Evolutionary conservation across 202 grass and related monocot species (phyloP).

Genomic region (Sporobolus alterniflorus): DNA sequence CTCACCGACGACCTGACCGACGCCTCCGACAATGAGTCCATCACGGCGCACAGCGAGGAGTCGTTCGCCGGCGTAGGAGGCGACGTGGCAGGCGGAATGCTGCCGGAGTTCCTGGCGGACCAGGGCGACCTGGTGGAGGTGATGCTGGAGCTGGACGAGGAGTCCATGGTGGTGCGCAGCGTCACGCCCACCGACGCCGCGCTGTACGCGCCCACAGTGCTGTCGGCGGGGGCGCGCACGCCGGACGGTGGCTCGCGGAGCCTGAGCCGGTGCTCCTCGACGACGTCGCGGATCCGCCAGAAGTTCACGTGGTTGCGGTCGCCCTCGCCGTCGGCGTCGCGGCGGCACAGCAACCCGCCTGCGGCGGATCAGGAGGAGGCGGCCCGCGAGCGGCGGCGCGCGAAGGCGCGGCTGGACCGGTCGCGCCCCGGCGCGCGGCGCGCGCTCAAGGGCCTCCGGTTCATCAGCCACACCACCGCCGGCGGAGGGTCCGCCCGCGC

Average conservation of each 20-base stretch:
- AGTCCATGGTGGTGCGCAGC: slow-evolving; percentile 98
- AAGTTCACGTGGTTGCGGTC: slow-evolving; percentile 96
- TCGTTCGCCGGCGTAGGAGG: slow-evolving; percentile 7
- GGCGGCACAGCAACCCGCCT: background rate
- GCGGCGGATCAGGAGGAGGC: slow-evolving; percentile 35
- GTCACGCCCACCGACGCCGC: slow-evolving; percentile 79
- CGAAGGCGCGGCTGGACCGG: slow-evolving; percentile 73
- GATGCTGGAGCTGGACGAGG: slow-evolving; percentile 98
- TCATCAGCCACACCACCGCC: slow-evolving; percentile 86
- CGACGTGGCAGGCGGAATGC: slow-evolving; percentile 37
- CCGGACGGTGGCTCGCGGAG: slow-evolving; percentile 17
- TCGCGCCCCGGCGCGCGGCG: slow-evolving; percentile 71
- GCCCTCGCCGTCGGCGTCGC: slow-evolving; percentile 53
- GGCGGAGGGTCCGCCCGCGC: slow-evolving; percentile 33
- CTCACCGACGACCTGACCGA: slow-evolving; percentile 74
- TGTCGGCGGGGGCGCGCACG: background rate
- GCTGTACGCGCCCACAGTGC: slow-evolving; percentile 47
- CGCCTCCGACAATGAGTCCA: slow-evolving; percentile 84
- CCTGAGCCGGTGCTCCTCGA: slow-evolving; percentile 89
- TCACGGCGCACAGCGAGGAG: slow-evolving; percentile 50
- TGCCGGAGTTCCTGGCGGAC: slow-evolving; percentile 82
- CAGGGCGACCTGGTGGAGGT: slow-evolving; percentile 97
- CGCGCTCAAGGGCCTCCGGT: slow-evolving; percentile 94
- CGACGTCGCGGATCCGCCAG: slow-evolving; percentile 78
- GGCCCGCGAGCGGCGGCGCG: slow-evolving; percentile 72